Evolutionary conservation across 2,329 filamentous ascomycete genomes (phyloP).

Genomic region (Arthrinium puccinioides): DNA sequence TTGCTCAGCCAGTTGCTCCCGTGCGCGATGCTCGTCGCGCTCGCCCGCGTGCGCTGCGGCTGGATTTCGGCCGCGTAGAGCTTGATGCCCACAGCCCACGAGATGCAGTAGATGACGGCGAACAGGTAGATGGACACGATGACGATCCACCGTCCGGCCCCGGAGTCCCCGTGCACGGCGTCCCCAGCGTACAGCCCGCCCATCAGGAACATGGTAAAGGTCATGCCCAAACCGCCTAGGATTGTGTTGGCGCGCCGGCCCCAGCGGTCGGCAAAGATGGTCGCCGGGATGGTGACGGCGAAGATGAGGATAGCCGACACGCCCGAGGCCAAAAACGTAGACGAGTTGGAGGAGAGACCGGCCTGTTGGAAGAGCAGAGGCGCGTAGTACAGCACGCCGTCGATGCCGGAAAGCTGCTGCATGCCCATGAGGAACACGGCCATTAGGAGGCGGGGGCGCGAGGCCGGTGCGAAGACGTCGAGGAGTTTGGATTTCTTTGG

Average conservation of each 20-base stretch:
- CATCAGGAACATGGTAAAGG: conserved; percentile 43
- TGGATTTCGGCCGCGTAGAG: conserved; percentile 51
- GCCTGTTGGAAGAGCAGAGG: conserved; percentile 9
- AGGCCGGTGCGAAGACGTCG: conserved; percentile 3
- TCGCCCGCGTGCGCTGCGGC: conserved; percentile 44
- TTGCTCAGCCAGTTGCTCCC: conserved; percentile 44
- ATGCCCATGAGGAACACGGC: conserved; percentile 9
- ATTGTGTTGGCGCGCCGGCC: conserved; percentile 46
- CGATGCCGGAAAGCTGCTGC: conserved; percentile 9
- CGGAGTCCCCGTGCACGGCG: conserved; percentile 27
- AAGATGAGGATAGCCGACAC: conserved; percentile 52
- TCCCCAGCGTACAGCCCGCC: conserved; percentile 40
- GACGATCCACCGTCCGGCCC: conserved; percentile 39
- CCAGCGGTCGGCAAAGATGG: conserved; percentile 47
- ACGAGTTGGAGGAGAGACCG: conserved; percentile 3
- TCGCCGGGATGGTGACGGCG: conserved; percentile 38
- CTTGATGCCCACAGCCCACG: conserved; percentile 47
- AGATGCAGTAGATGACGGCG: conserved; percentile 34
- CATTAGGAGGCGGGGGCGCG: conserved; percentile 3
- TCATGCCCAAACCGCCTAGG: conserved; percentile 41
- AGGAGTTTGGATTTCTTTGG: neutral
- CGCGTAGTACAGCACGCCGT: conserved; percentile 9
- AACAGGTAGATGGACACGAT: conserved; percentile 45
- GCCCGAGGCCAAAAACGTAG: conserved; percentile 37
- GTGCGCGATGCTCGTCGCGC: conserved; percentile 45